Percentiles rank a stretch among this genome's conserved stretches.
These are phyloP conservation scores for Cladorrhinum sp. DNA, from an alignment of 2,329 filamentous ascomycete species.

Conservation along the genomic window DNA sequence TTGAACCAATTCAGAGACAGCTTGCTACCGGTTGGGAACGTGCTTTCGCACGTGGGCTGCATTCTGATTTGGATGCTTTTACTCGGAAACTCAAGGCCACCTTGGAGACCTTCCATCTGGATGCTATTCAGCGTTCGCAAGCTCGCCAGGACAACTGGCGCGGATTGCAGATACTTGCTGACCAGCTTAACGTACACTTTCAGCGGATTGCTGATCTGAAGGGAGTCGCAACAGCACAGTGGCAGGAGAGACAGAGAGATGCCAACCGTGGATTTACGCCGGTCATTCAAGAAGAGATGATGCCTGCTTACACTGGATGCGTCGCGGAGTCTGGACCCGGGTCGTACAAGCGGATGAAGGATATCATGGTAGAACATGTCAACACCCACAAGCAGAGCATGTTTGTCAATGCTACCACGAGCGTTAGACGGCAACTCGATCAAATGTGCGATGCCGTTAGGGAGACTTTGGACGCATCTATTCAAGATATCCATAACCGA, in stretches of 20 bases:
- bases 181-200: conserved; percentile 25
- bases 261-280: conserved; percentile 28
- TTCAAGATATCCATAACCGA: conserved; percentile 11
- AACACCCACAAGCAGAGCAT: conserved; percentile 15
- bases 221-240: not conserved
- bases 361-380: conserved; percentile 26
- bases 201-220: conserved; percentile 19
- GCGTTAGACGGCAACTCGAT: conserved; percentile 24
- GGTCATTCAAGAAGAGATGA: conserved; percentile 25
- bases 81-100: not conserved
- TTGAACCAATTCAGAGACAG: conserved; percentile 23
- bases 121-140: conserved; percentile 11
- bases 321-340: conserved; percentile 22
- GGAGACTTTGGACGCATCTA: conserved; percentile 4
- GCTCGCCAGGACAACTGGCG: conserved; percentile 14
- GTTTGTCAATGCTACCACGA: conserved; percentile 25
- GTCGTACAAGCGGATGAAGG: conserved; percentile 29
- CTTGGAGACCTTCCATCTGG: conserved; percentile 21
- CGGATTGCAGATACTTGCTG: conserved; percentile 23
- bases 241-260: conserved; percentile 26
- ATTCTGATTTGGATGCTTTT: conserved; percentile 13
- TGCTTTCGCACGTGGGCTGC: conserved; percentile 29
- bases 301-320: conserved; percentile 23
- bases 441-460: conserved; percentile 11
- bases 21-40: conserved; percentile 29